These are phyloP conservation scores for Geranium brycei DNA, from an alignment of 345 rosid genomes.

Conservation along the genomic window DNA sequence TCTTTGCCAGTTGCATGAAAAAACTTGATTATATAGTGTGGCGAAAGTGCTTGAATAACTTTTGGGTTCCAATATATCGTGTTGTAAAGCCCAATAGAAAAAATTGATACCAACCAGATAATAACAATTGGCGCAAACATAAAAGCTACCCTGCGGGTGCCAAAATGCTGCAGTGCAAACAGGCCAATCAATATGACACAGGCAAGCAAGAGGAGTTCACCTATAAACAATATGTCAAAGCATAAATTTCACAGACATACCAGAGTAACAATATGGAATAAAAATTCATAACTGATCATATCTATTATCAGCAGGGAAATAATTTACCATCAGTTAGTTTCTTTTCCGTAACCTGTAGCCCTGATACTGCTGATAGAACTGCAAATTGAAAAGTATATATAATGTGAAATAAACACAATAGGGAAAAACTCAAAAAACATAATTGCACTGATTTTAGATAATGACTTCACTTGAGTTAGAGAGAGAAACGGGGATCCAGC, in stretches of 20 bases:
- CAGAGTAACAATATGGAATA: background rate
- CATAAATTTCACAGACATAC: background rate
- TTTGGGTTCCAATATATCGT: conserved; percentile 62
- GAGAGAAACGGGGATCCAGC: background rate
- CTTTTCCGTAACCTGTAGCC: conserved; percentile 40
- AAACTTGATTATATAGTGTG: conserved; percentile 59
- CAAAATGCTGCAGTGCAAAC: conserved; percentile 89
- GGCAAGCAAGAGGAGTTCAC: conserved; percentile 48
- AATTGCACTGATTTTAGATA: background rate
- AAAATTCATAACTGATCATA: background rate
- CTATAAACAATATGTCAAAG: conserved; percentile 24
- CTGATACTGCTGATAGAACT: conserved; percentile 83
- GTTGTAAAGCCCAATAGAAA: conserved; percentile 66
- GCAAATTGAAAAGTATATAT: conserved; percentile 19
- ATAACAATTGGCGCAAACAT: conserved; percentile 81
- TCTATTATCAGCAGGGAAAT: background rate
- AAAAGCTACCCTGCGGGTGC: conserved; percentile 80
- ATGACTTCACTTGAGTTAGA: background rate
- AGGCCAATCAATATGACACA: conserved; percentile 84
- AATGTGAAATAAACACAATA: background rate
- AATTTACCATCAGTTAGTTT: conserved; percentile 49
- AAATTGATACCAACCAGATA: conserved; percentile 67
- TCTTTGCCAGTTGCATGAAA: conserved; percentile 56
- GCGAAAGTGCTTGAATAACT: conserved; percentile 62
- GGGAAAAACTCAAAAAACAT: background rate